Base-by-base conservation (phyloP, 140 eudicot genomes). In the Bidens hawaiensis region DNA sequence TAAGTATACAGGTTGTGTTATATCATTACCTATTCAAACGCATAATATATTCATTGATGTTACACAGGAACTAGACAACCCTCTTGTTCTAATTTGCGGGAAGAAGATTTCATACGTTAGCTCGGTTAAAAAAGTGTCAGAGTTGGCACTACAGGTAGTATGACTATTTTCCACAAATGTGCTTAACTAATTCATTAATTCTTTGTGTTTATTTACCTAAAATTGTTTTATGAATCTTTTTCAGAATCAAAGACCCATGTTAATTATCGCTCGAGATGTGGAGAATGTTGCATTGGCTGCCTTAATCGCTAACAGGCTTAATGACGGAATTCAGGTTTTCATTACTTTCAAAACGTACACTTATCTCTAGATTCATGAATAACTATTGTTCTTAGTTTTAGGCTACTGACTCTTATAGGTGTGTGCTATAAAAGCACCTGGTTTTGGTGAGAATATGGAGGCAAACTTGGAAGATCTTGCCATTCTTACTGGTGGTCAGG, bases 201-300 rank as follows among this genome's bases (percentile, higher is more conserved):
- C 7, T 49, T 27, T 64, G 22, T 14, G 18, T 10, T 36, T 26
- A 25, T 14, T 45, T 55, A 47, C 16, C 53, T 54, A 47, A 14
- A 26, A 0, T 14, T 54, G 13, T 54, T 42, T 42, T 62, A 9
- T 54, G 24, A 25, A 51, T 24, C 50, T 15, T 63, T 8, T 68
- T 22, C 83, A 88, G 96, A 88, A 68, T 61, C 96, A 88, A 78
- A 79, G 94, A 69, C 96, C 94, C 13, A 76, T 88, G 38, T 68
- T 88, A 67, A 88, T 88, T 46, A 82, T 88, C 48, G 71, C 96
- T 11, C 89, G 84, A 74, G 96, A 88, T 67, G 83, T 88, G 70
- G 96, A 88, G 22, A 82, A 94, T 65, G 96, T 85, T 14, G 88
- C 94, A 16, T 84, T 88, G 56, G 96, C 96, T 60, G 85, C 94